Conservation (phyloP, 106 monocot genomes). For the Gastrodia elata region DNA sequence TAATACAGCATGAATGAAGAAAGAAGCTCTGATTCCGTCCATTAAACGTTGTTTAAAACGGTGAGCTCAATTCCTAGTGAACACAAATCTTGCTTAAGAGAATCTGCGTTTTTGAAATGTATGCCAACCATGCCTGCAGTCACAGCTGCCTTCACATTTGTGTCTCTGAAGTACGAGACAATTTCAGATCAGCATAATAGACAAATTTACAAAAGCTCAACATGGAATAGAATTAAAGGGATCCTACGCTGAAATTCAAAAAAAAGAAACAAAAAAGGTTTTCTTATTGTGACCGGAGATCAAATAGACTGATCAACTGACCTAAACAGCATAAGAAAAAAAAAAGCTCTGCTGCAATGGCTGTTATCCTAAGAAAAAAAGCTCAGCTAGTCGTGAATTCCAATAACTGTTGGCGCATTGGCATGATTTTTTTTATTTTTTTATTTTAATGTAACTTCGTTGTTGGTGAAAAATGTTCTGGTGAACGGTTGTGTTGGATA, state of each 20-base stretch:
- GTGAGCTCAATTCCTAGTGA: slow-evolving; percentile 34
- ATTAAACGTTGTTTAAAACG: not conserved
- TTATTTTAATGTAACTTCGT: too few relatives aligned
- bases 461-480: too few relatives aligned
- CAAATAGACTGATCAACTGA: too few relatives aligned
- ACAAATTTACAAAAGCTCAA: not conserved
- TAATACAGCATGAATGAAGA: not conserved
- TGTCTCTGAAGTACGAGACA: slow-evolving; percentile 25
- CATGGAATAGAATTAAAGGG: not conserved
- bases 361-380: too few relatives aligned
- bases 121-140: slow-evolving; percentile 72
- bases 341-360: too few relatives aligned
- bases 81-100: slow-evolving; percentile 53
- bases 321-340: too few relatives aligned
- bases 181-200: not conserved
- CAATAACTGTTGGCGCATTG: too few relatives aligned
- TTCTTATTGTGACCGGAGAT: too few relatives aligned
- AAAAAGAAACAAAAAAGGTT: too few relatives aligned
- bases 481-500: too few relatives aligned
- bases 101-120: slow-evolving; percentile 58
- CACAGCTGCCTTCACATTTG: slow-evolving; percentile 70
- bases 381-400: too few relatives aligned
- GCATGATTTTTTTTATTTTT: too few relatives aligned
- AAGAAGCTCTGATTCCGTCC: not conserved
- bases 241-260: not conserved